phyloP scores from a whole-genome alignment of 208 protist species.

The Leishmania amazonensis region DNA sequence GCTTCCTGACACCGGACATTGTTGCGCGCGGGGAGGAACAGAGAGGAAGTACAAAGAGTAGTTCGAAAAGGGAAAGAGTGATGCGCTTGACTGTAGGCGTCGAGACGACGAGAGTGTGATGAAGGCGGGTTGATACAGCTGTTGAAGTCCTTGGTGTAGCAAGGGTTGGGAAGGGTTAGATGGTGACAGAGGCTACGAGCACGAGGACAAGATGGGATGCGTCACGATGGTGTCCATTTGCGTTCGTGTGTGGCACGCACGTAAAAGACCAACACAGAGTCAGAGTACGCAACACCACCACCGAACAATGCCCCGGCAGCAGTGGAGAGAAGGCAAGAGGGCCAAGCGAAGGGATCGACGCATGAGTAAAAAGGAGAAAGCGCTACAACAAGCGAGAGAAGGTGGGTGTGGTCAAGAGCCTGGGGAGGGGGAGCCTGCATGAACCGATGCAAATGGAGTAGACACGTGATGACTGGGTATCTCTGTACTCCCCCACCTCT shows the following conservation, averaged over 20 bases:
- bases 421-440: not conserved
- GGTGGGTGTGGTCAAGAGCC: not conserved
- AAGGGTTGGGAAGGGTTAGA: not conserved
- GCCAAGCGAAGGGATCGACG: not conserved
- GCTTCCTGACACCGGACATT: conserved; percentile 22
- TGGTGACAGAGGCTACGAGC: not conserved
- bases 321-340: not conserved
- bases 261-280: not conserved
- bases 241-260: not conserved
- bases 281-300: not conserved
- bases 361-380: not conserved
- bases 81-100: not conserved
- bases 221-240: not conserved
- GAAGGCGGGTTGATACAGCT: not conserved
- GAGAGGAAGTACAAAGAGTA: not conserved
- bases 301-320: not conserved
- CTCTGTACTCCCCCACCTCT: not conserved
- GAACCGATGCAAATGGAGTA: not conserved
- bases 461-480: not conserved
- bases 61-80: not conserved
- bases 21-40: not conserved
- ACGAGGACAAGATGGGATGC: not conserved
- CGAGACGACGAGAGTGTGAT: not conserved
- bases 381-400: not conserved
- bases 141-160: not conserved